phyloP scores from a whole-genome alignment of 2,329 filamentous ascomycete genomes.

The Xylaria arbuscula region DNA sequence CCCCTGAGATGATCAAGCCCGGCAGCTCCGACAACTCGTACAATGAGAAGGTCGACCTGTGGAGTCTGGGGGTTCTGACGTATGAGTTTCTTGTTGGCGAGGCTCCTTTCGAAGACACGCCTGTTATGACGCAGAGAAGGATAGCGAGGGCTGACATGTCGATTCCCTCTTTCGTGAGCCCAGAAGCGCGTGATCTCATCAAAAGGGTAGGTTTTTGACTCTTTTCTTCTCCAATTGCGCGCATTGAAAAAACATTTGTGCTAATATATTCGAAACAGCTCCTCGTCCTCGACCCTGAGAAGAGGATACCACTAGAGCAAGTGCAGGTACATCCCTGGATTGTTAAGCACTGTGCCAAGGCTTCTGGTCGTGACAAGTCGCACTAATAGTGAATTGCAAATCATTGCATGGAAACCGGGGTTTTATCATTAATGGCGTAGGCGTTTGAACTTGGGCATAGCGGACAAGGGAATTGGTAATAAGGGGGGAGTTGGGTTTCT shows the following conservation, averaged over 20 bases:
- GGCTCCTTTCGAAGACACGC: conserved; percentile 96
- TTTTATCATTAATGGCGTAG: conserved; percentile 41
- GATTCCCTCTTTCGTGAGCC: conserved; percentile 87
- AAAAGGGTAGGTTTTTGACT: conserved; percentile 73
- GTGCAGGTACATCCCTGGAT: conserved; percentile 96
- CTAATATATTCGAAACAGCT: conserved; percentile 62
- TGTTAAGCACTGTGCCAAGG: conserved; percentile 86
- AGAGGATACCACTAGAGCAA: conserved; percentile 88
- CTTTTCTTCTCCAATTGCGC: too few relatives aligned
- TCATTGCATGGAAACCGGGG: conserved; percentile 37
- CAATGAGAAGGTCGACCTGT: conserved; percentile 94
- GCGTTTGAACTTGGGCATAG: conserved; percentile 36
- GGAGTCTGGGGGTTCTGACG: conserved; percentile 93
- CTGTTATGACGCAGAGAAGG: conserved; percentile 90
- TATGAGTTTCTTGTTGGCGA: conserved; percentile 98
- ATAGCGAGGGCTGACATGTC: conserved; percentile 93
- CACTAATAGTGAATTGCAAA: conserved; percentile 41
- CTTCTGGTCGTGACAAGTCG: conserved; percentile 65
- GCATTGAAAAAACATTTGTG: conserved; percentile 12
- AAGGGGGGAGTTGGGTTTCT: conserved; percentile 39
- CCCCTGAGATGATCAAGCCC: conserved; percentile 94
- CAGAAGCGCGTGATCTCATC: conserved; percentile 91
- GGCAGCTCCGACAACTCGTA: conserved; percentile 88
- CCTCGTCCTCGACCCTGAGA: conserved; percentile 91
- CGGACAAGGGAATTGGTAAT: conserved; percentile 41